Base-by-base conservation (phyloP, 2,329 filamentous ascomycete genomes). In the Stachybotrys chartarum region DNA sequence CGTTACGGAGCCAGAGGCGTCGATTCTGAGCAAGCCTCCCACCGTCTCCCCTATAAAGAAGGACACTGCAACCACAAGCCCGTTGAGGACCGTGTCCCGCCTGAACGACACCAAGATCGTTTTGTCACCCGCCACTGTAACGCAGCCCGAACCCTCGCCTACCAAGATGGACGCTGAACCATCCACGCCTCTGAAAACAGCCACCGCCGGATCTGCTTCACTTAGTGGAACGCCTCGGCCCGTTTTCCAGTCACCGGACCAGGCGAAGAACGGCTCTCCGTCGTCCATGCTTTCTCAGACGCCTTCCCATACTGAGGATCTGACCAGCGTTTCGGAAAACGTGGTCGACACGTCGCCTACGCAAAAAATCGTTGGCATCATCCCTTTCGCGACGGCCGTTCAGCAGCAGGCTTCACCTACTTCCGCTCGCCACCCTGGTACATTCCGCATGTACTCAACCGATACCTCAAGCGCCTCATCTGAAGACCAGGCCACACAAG, bases 11-110 rank as follows among this genome's bases (percentile, higher is more conserved):
- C 35, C 35, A 42, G 35, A 42, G 35, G 8, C 35, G 8, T 10
- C 35, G 10, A 14, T 42, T 14, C 10, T 42, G 3, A 14, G 35
- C 35, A 10, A 42, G 14, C 35, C 35, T 42, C 35, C 35, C 14
- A 42, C 62, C 46, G 62, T 60, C 51, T 72, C 69, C 6, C 70
- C 70, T 1, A 64, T 61, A 18, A 72, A 71, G 62, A 62, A 62
- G 44, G 56, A 62, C 31, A 58, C 63, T 30, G 60, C 61, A n/a
- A 63, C 66, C 12, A 59, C 60, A 2, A 66, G 57, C 47, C 66
- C 66, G 7, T 57, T 68, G 52, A 64, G 64, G 60, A 59, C 52
- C 48, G 59, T 58, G 8, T 53, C 63, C 35, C 67, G 65, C 30
- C 54, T 72, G 51, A 63, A 60, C n/a, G 62, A 65, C 39, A 63